Base-by-base conservation (phyloP, 108 stramenopile genomes). In the Skeletonema marinoi region DNA sequence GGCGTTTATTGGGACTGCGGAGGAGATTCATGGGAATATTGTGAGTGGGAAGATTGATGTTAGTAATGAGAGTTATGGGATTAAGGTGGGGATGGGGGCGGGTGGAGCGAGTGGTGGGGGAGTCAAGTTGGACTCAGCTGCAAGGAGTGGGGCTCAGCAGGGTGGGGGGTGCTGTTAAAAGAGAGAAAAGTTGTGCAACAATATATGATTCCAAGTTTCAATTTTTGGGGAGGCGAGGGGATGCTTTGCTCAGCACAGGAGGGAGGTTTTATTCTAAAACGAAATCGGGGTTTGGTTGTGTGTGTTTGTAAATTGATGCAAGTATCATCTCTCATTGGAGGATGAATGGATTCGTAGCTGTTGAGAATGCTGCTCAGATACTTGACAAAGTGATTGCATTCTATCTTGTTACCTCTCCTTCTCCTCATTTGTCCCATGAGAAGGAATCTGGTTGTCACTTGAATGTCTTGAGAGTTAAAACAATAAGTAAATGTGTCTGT, bases 1-100 rank as follows among this genome's bases (percentile, higher is more conserved):
- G 67, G 99, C 98, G n/a, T 99, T 99, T 80, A 96, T 98, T 74
- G 87, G 96, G 66, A 99, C 98, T 3, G 99, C 99, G 6, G 91
- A 96, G 77, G 93, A 94, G 74, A 99, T 99, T 79, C 97, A 99
- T 86, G 94, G 87, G 42, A 97, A 98, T 73, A 99, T 99, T 70
- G 74, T 93, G 31, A 89, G 83, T 38, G 99, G 99, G 17, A 95
- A 95, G 58, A 98, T 98, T 78, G 99, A 99, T 85, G 95, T 97
- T 31, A 89, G 87, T 13, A 99, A 98, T 85, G 98, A 99, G 85
- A 92, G 87, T 63, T 88, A 91, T 73, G 97, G 97, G n/a, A 98
- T 98, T 78, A 98, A 98, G 85, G 92, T 97, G 44, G 96, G 97
- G 30, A 92, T 94, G 92, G 91, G 84, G 19, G 89, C 88, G 3